Base-by-base conservation (phyloP, 257 asterid genomes). In the Nicotiana tabacum region DNA sequence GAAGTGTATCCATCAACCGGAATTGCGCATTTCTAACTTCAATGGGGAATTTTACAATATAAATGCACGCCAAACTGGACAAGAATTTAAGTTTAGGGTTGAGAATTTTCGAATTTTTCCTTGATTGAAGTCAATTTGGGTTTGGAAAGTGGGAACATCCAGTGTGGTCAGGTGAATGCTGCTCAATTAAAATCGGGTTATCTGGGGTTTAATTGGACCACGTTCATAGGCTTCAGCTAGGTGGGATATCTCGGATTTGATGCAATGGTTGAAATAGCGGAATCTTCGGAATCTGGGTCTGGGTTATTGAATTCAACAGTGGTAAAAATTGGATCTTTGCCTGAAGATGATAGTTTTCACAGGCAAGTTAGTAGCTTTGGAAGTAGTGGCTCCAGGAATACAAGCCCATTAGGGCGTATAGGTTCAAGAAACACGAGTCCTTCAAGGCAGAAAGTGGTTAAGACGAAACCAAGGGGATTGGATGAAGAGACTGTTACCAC, bases 361-460 rank as follows among this genome's bases (percentile, higher is more conserved):
- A 81, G 95, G 86, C 95, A 91, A 84, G 88, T 91, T 17, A 82
- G 83, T n/a, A 87, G 87, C 84, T 90, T 90, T 84, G 96, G 93
- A 69, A 89, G 92, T 24, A 80, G 90, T 79, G 92, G 94, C 18
- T 88, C 97, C 33, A 91, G 99, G 91, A 95, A 93, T 55, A 91
- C 98, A 5, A 95, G 99, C 78, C 99, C 99, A 2, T 84, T 91
- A 39, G 87, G 99, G 30, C 92, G 94, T n/a, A 82, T 93, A 83
- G 96, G 97, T 18, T 94, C 95, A 12, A 92, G 99, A 83, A 96
- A 94, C 62, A 94, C 98, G 0, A 96, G 99, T 58, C 99, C 99
- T 24, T 94, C 98, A 1, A 90, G 90, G 84, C 98, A 96, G 84
- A 94, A 91, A 85, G 93, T 85, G 53, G 82, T 91, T 66, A 96